These are phyloP conservation scores for Dioscorea zingiberensis DNA, from an alignment of 106 monocot species.

Conservation along the genomic window DNA sequence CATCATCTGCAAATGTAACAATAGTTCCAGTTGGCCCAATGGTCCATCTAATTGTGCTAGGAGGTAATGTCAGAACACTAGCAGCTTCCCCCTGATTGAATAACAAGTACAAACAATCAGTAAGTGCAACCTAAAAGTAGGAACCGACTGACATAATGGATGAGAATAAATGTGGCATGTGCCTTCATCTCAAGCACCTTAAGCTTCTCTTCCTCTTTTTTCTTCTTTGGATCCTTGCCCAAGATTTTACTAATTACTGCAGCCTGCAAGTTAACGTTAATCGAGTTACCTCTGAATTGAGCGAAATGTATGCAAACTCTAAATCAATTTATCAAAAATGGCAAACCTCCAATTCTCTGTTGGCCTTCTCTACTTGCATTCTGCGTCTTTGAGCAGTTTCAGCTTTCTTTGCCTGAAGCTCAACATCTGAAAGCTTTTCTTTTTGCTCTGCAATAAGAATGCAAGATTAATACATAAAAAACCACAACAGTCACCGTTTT, in stretches of 20 bases:
- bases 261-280: conserved; percentile 39
- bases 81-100: conserved; percentile 53
- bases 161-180: conserved; percentile 15
- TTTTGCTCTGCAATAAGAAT: conserved; percentile 54
- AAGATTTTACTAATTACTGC: conserved; percentile 94
- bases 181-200: conserved; percentile 39
- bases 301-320: too few relatives aligned
- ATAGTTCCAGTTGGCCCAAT: conserved; percentile 58
- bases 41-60: conserved; percentile 50
- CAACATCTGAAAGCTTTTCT: conserved; percentile 83
- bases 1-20: conserved; percentile 57
- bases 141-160: too few relatives aligned
- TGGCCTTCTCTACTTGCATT: conserved; percentile 91
- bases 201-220: conserved; percentile 47
- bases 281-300: background rate
- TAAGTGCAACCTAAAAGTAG: conserved; percentile 7
- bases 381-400: conserved; percentile 87
- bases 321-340: too few relatives aligned
- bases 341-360: conserved; percentile 69
- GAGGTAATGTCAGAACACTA: conserved; percentile 25
- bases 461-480: background rate
- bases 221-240: conserved; percentile 79
- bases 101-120: background rate
- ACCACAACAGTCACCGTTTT: background rate
- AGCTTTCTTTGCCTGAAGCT: conserved; percentile 81